A percentile compares a stretch with the other conserved stretches of the same genome.
phyloP scores from a whole-genome alignment of 164 flowering plant genomes.

The Annona cherimola region DNA sequence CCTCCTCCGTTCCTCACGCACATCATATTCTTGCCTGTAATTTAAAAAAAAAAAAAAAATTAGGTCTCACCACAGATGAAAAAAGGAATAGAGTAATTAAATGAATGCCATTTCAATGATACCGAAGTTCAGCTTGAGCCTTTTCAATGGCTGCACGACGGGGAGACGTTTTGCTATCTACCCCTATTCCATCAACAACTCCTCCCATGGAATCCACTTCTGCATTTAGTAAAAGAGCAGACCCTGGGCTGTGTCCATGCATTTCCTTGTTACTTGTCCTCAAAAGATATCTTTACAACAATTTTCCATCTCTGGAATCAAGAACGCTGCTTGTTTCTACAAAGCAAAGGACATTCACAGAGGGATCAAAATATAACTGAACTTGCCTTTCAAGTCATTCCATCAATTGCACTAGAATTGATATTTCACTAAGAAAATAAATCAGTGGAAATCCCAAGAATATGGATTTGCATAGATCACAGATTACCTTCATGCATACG shows the following conservation, averaged over 20 bases:
- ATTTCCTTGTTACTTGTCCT: conserved; percentile 35
- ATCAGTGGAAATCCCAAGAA: background rate
- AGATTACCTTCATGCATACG: background rate
- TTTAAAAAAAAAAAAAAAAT: conserved; percentile 8
- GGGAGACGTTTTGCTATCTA: conserved; percentile 74
- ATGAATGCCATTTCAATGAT: conserved; percentile 7
- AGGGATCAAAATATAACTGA: background rate
- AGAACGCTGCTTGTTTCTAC: conserved; percentile 15
- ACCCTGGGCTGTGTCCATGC: conserved; percentile 75
- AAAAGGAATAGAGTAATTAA: conserved; percentile 2
- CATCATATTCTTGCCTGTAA: conserved; percentile 87
- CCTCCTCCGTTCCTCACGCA: conserved; percentile 79
- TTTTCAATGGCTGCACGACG: conserved; percentile 78
- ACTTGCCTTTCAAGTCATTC: background rate
- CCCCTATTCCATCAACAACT: conserved; percentile 73
- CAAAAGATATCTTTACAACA: conserved; percentile 17
- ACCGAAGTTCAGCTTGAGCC: conserved; percentile 93
- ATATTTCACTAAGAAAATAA: background rate
- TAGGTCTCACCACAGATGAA: background rate
- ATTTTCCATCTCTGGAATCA: conserved; percentile 26
- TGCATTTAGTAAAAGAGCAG: conserved; percentile 71
- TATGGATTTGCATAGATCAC: background rate
- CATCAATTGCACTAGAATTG: background rate
- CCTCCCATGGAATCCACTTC: conserved; percentile 99
- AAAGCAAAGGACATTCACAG: background rate